Conservation (phyloP, 116 monocot genomes). For the Posidonia oceanica region DNA sequence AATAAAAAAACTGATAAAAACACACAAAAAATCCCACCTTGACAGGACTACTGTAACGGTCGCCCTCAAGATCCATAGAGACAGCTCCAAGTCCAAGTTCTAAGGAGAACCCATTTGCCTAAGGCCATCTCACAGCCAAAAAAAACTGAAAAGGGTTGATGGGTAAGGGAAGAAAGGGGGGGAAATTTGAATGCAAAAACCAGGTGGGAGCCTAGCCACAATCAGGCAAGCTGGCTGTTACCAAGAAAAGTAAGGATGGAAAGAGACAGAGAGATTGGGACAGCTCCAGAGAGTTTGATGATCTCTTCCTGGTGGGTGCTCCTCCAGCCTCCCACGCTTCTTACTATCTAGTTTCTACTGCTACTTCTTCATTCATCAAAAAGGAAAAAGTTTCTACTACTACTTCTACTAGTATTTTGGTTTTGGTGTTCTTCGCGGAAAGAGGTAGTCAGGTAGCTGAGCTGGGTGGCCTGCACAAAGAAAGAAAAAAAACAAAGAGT, state of each 20-base stretch:
- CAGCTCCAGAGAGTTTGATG: not conserved
- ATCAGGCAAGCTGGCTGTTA: not conserved
- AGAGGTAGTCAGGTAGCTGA: too few species aligned
- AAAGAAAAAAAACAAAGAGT: too few species aligned
- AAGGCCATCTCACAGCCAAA: not conserved
- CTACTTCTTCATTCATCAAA: too few species aligned
- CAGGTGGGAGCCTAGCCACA: not conserved
- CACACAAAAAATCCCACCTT: not conserved
- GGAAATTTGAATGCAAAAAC: not conserved
- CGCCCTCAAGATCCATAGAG: too few species aligned
- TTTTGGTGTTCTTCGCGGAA: too few species aligned
- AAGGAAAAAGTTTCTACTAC: too few species aligned
- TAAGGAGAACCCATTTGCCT: not conserved
- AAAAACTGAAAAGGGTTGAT: not conserved
- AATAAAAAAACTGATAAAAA: not conserved
- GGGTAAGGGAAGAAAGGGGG: not conserved
- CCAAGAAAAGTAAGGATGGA: not conserved
- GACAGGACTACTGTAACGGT: not conserved
- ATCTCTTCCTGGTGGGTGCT: too few species aligned
- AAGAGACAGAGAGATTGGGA: not conserved
- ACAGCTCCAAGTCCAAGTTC: not conserved
- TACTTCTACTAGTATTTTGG: too few species aligned
- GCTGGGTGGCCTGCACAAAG: too few species aligned
- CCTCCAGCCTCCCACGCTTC: too few species aligned
- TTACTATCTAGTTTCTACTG: too few species aligned